These are phyloP conservation scores for Sphagnurus paluster DNA, from an alignment of 1,284 basidiomycete species.

Conservation along the genomic window DNA sequence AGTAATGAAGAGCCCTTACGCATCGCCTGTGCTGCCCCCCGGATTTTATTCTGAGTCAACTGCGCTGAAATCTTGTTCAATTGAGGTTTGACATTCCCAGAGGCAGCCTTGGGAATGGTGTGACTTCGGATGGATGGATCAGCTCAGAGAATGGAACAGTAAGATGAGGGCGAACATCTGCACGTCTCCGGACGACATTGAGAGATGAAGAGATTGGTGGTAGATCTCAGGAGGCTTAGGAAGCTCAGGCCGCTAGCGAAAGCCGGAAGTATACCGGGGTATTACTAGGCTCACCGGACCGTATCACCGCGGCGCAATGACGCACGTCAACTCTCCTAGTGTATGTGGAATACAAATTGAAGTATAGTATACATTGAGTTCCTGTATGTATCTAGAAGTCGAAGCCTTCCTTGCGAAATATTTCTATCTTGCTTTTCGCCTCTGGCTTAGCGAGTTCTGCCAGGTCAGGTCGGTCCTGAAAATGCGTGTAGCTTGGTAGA, in stretches of 20 bases:
- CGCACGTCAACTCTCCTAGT: no score
- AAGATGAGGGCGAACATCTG: slow-evolving; percentile 47
- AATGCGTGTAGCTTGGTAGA: slow-evolving; percentile 4
- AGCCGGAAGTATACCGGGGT: background rate
- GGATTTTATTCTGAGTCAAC: slow-evolving; percentile 43
- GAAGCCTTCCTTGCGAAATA: slow-evolving; percentile 80
- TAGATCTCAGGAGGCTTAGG: background rate
- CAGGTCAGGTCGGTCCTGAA: slow-evolving; percentile 61
- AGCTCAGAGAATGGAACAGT: slow-evolving; percentile 2
- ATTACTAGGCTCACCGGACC: slow-evolving; percentile 1
- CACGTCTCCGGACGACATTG: slow-evolving; percentile 49
- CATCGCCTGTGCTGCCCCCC: slow-evolving; percentile 82
- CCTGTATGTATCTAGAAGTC: slow-evolving; percentile 59
- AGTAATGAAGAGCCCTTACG: slow-evolving; percentile 44
- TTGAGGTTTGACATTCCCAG: slow-evolving; percentile 35
- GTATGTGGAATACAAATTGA: no score
- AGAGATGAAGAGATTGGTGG: background rate
- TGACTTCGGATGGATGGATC: slow-evolving; percentile 27
- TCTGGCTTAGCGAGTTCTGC: slow-evolving; percentile 64
- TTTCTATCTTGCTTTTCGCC: slow-evolving; percentile 49
- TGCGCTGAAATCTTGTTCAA: slow-evolving; percentile 56
- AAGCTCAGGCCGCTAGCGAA: background rate
- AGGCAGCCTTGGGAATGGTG: slow-evolving; percentile 28
- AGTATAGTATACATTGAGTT: background rate
- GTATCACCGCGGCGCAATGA: slow-evolving; percentile 9